Percentiles rank a stretch among this genome's conserved stretches.
Evolutionary conservation across 2,329 filamentous ascomycete species (phyloP).

Genomic region (Niveomyces coronatus): DNA sequence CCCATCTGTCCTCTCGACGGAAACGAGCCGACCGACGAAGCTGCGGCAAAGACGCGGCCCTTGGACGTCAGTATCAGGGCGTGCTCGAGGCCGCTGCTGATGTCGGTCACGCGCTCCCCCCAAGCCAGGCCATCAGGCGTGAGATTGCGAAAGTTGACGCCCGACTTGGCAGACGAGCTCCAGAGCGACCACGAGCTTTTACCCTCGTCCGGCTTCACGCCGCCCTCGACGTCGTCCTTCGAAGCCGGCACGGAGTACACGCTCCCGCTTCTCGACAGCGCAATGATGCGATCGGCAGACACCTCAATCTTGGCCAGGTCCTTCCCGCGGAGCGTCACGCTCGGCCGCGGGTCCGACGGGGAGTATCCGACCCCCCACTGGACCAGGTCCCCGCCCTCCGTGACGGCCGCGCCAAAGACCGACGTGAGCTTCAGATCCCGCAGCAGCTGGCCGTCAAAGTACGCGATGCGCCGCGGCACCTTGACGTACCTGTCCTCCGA

Average conservation of each 20-base stretch:
- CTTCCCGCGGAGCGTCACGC: conserved; percentile 68
- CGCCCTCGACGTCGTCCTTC: conserved; percentile 56
- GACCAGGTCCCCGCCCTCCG: conserved; percentile 76
- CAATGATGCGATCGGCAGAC: conserved; percentile 75
- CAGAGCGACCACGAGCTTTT: conserved; percentile 62
- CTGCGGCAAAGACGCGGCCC: conserved; percentile 83
- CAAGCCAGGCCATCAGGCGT: conserved; percentile 53
- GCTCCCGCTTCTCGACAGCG: conserved; percentile 59
- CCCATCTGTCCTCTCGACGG: conserved; percentile 81
- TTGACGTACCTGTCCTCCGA: conserved; percentile 72
- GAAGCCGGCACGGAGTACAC: conserved; percentile 81
- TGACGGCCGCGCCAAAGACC: conserved; percentile 75
- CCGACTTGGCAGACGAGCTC: conserved; percentile 26
- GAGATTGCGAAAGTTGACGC: conserved; percentile 62
- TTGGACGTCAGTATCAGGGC: conserved; percentile 73
- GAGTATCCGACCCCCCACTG: conserved; percentile 85
- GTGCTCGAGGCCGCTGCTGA: conserved; percentile 76
- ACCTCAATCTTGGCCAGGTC: conserved; percentile 66
- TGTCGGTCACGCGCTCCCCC: conserved; percentile 62
- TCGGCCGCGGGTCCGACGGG: conserved; percentile 50
- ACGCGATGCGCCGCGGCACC: conserved; percentile 64
- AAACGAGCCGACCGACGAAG: conserved; percentile 66
- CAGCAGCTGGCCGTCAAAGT: conserved; percentile 75
- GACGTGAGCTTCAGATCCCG: conserved; percentile 79
- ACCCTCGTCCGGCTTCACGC: conserved; percentile 50